A percentile compares a stretch with the other conserved stretches of the same genome.
phyloP scores from a whole-genome alignment of 768 basidiomycete species.

The Termitomyces sp. region DNA sequence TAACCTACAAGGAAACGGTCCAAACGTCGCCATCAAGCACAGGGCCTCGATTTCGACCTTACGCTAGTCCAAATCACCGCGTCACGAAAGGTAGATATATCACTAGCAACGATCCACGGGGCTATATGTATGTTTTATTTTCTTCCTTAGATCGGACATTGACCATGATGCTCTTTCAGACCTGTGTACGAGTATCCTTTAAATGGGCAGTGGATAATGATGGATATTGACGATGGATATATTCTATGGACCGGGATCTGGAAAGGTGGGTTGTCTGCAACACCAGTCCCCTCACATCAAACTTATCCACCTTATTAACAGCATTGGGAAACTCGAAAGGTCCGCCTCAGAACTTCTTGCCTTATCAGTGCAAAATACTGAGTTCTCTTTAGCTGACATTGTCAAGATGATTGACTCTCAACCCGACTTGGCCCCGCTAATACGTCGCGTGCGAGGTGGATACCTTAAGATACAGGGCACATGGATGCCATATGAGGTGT shows the following conservation, averaged over 20 bases:
- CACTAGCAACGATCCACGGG: slow-evolving; percentile 83
- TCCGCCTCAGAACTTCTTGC: slow-evolving; percentile 19
- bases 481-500: slow-evolving; percentile 89
- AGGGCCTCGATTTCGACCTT: slow-evolving; percentile 56
- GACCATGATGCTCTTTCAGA: slow-evolving; percentile 23
- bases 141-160: neutral
- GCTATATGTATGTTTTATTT: slow-evolving; percentile 64
- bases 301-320: slow-evolving; percentile 22
- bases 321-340: slow-evolving; percentile 89
- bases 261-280: slow-evolving; percentile 72
- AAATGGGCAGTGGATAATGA: slow-evolving; percentile 92
- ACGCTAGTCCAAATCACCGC: slow-evolving; percentile 70
- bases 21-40: slow-evolving; percentile 33
- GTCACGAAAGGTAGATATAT: slow-evolving; percentile 86
- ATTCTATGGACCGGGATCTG: slow-evolving; percentile 92
- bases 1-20: slow-evolving; percentile 30
- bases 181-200: slow-evolving; percentile 89
- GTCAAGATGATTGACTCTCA: slow-evolving; percentile 92
- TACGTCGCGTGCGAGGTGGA: slow-evolving; percentile 81
- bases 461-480: slow-evolving; percentile 92
- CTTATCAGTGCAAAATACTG: slow-evolving; percentile 7
- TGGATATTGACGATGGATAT: slow-evolving; percentile 91
- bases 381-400: slow-evolving; percentile 63
- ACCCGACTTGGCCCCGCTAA: slow-evolving; percentile 76
- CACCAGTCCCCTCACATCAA: neutral